Evolutionary conservation across 257 asterid genomes (phyloP), one percentile per base, ranked within the genome.

Genomic region (Solanum clarkiae): DNA sequence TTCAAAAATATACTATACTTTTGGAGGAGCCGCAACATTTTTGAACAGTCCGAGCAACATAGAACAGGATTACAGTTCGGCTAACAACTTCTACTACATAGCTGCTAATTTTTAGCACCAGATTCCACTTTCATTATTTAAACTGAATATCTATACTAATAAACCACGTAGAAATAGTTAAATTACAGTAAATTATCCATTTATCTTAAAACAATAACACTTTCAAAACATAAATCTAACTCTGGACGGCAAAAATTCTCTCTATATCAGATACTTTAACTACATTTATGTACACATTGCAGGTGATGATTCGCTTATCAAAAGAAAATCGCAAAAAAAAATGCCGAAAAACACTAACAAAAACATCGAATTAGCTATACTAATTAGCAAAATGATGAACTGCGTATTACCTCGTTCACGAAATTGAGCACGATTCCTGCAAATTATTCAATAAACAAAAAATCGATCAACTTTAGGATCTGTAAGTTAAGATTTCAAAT

Each of bases 371-470:
- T 16, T 49, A 56, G 84, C 45, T 82, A 47, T 8, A 24, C 62
- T 68, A 14, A 1, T 65, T 51, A 72, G 24, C 5, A 14, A 47
- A 77, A 14, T 47, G 20, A 54, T 20, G 44, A 72, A 53, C 9
- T 5, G 81, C 86, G 44, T 1, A 29, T 83, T 90, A 94, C 99
- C 97, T 94, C 98, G 85, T 95, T 93, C 40, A 94, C 97, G 92
- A 90, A 96, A 68, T 94, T 94, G 90, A 94, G 98, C 88, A 95
- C 99, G 90, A 96, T 94, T 85, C 93, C 98, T 94, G 98, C 66
- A 80, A 86, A 74, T 68, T 16, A 32, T 54, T 57, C 45, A 82
- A 79, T 60, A 60, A 32, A 60, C 68, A 60, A 60, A 60, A 60
- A 60, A 16, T 60, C 1, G 68, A 60, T n/a, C 22, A 79, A 45